Conservation (phyloP, 1,139 yeast species). For the Pichia sp. region DNA sequence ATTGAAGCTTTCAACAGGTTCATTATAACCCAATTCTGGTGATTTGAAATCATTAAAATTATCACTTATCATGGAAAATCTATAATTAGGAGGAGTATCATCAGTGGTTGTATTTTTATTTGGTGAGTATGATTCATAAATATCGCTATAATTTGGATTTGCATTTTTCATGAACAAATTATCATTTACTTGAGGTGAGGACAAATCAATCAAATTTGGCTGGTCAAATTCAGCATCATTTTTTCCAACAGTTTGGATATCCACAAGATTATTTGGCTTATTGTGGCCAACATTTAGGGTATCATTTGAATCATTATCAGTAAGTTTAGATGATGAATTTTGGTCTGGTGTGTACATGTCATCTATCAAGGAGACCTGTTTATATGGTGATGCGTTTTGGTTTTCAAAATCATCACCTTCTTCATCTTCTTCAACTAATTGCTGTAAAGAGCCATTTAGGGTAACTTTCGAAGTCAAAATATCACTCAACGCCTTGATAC, state of each 20-base stretch:
- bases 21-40: constrained; percentile 19
- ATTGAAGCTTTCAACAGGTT: constrained; percentile 18
- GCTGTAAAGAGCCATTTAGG: neutral
- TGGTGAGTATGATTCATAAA: constrained; percentile 12
- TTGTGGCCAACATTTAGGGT: constrained; percentile 6
- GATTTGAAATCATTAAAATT: constrained; percentile 10
- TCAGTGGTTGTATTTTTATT: neutral
- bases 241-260: neutral
- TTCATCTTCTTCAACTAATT: constrained; percentile 25
- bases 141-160: constrained; percentile 11
- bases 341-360: constrained; percentile 6
- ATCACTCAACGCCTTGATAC: constrained; percentile 44
- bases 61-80: constrained; percentile 11
- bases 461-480: constrained; percentile 31
- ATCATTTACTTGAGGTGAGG: constrained; percentile 15
- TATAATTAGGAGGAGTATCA: neutral
- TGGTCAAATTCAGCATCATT: constrained; percentile 3
- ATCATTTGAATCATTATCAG: constrained; percentile 13
- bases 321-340: constrained; percentile 12
- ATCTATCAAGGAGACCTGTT: constrained; percentile 7
- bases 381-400: too few relatives aligned
- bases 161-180: neutral
- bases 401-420: constrained; percentile 1
- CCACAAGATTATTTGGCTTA: neutral
- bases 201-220: constrained; percentile 22